Percentiles rank a stretch among this genome's conserved stretches.
phyloP scores from a whole-genome alignment of 345 rosid genomes.

The Syzygium aromaticum region DNA sequence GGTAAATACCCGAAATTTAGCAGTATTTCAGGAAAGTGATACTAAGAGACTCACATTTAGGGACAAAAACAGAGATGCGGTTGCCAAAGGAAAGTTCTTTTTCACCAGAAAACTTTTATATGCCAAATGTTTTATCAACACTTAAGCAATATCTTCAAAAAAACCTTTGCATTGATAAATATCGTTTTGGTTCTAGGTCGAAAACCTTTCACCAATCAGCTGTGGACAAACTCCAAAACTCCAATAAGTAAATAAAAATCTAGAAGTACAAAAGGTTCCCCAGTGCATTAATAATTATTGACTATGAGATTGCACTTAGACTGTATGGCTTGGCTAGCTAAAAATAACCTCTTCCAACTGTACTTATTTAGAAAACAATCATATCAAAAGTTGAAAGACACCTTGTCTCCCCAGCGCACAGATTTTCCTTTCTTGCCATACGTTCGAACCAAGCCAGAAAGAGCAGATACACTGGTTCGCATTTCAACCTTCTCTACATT shows the following conservation, averaged over 20 bases:
- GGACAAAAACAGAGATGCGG: background rate
- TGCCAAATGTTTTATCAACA: background rate
- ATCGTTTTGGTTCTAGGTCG: background rate
- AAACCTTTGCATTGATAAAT: background rate
- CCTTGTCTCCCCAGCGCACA: conserved; percentile 91
- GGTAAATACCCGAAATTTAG: background rate
- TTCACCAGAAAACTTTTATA: background rate
- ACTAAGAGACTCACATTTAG: background rate
- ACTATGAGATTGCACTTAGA: background rate
- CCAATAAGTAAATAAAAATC: background rate
- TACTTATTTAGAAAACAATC: background rate
- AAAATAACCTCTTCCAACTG: background rate
- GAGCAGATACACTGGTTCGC: conserved; percentile 33
- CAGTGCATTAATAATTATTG: background rate
- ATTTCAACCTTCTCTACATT: conserved; percentile 18
- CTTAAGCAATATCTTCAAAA: background rate
- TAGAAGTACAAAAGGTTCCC: background rate
- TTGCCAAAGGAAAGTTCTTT: background rate
- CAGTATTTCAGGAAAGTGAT: background rate
- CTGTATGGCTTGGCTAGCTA: background rate
- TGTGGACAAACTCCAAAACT: background rate
- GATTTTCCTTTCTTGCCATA: conserved; percentile 49
- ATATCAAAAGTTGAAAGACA: conserved; percentile 3
- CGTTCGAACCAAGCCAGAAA: conserved; percentile 41
- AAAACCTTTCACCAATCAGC: background rate